phyloP scores from a whole-genome alignment of 257 asterid genomes.

The Verbena officinalis region DNA sequence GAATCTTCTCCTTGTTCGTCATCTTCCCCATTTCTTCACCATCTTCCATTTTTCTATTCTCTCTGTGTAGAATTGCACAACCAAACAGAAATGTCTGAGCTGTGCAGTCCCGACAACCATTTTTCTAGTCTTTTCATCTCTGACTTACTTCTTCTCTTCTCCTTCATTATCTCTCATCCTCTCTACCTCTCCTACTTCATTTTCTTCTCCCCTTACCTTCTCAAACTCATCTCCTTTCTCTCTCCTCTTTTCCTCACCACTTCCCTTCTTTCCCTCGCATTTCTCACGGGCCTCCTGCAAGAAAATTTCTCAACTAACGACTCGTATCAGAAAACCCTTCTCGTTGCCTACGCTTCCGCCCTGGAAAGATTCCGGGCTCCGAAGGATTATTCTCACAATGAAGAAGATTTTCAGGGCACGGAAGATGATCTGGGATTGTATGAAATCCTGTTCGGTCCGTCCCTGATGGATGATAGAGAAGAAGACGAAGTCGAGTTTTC shows the following conservation, averaged over 20 bases:
- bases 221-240: constrained; percentile 59
- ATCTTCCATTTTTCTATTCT: constrained; percentile 41
- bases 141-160: constrained; percentile 34
- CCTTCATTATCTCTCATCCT: constrained; percentile 62
- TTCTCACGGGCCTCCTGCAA: constrained; percentile 30
- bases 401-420: background rate
- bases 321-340: constrained; percentile 18
- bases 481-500: constrained; percentile 25
- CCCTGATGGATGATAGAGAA: constrained; percentile 25
- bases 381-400: constrained; percentile 17
- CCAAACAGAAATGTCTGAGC: constrained; percentile 47
- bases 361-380: constrained; percentile 26
- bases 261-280: constrained; percentile 51
- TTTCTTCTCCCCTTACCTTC: constrained; percentile 66
- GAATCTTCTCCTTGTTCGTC: constrained; percentile 28
- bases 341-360: background rate
- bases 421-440: constrained; percentile 59
- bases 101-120: constrained; percentile 38
- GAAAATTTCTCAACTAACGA: background rate
- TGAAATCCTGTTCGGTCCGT: constrained; percentile 45
- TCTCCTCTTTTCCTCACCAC: constrained; percentile 78
- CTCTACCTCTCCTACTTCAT: constrained; percentile 61
- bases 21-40: constrained; percentile 46
- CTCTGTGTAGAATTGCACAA: background rate
- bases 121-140: constrained; percentile 45